Evolutionary conservation across 2,329 filamentous ascomycete species (phyloP).

Genomic region (Trichoderma cornu-damae): DNA sequence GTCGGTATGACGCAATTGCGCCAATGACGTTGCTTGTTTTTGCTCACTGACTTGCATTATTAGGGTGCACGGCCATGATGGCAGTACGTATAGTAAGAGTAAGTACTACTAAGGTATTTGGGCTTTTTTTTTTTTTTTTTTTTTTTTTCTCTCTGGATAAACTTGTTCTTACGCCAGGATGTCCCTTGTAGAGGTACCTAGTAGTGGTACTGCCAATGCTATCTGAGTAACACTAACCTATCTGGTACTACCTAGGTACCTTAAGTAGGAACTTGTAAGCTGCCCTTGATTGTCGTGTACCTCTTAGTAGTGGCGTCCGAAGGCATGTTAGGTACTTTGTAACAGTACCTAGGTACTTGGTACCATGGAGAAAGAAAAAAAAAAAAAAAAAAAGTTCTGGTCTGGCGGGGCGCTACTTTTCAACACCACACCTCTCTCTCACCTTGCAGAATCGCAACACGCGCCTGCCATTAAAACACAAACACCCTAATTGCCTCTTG

Average conservation of each 20-base stretch:
- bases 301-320: neutral
- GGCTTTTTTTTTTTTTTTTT: too few relatives aligned
- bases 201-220: too few relatives aligned
- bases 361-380: neutral
- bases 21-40: slow-evolving; percentile 2
- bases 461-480: neutral
- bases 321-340: neutral
- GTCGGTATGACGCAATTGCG: slow-evolving; percentile 10
- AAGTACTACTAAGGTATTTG: too few relatives aligned
- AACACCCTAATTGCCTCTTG: neutral
- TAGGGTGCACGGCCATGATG: slow-evolving; percentile 5
- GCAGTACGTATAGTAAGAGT: too few relatives aligned
- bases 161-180: slow-evolving; percentile 1
- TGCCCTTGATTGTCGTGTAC: too few relatives aligned
- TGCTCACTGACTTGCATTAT: neutral
- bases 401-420: slow-evolving; percentile 3
- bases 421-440: neutral
- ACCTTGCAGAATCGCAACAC: neutral
- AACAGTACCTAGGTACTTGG: neutral
- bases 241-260: too few relatives aligned
- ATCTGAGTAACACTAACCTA: too few relatives aligned
- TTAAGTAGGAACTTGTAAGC: too few relatives aligned
- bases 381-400: slow-evolving; percentile 10
- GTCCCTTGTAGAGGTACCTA: too few relatives aligned
- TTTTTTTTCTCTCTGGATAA: neutral